Conservation (phyloP, 2,329 filamentous ascomycete genomes). For the Microascus cirrosus region DNA sequence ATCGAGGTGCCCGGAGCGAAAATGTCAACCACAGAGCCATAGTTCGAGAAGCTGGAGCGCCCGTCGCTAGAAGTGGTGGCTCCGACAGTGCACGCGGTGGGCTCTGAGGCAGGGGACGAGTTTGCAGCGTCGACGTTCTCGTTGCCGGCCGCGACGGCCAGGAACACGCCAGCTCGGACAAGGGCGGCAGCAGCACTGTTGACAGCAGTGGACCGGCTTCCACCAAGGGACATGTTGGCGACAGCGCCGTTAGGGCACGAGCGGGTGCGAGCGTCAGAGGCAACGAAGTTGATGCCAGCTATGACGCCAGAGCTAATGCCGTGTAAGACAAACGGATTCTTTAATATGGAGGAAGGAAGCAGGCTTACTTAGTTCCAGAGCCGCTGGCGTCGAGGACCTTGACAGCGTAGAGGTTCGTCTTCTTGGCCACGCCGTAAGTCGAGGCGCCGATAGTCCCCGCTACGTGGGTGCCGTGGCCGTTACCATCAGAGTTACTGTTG, state of each 20-base stretch:
- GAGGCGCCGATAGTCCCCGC: conserved; percentile 21
- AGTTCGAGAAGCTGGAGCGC: conserved; percentile 30
- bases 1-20: conserved; percentile 31
- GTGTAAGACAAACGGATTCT: conserved; percentile 12
- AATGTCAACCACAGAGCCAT: conserved; percentile 28
- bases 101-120: conserved; percentile 35
- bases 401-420: conserved; percentile 27
- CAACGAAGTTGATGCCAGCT: conserved; percentile 28
- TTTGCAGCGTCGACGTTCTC: conserved; percentile 22
- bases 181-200: conserved; percentile 37
- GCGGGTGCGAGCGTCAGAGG: conserved; percentile 27
- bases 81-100: conserved; percentile 27
- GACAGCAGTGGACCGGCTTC: conserved; percentile 28
- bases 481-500: conserved; percentile 10
- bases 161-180: conserved; percentile 32
- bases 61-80: conserved; percentile 18
- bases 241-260: conserved; percentile 30
- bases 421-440: conserved; percentile 28
- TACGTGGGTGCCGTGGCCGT: conserved; percentile 29
- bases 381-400: conserved; percentile 27
- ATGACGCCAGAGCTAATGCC: conserved; percentile 27
- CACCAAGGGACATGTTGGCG: conserved; percentile 45
- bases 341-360: neutral
- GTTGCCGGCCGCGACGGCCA: conserved; percentile 46
- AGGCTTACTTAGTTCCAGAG: neutral